Evolutionary conservation across 495 filamentous ascomycete species (phyloP), one percentile per base, ranked within the genome.

Genomic region (Pseudevernia furfuracea): DNA sequence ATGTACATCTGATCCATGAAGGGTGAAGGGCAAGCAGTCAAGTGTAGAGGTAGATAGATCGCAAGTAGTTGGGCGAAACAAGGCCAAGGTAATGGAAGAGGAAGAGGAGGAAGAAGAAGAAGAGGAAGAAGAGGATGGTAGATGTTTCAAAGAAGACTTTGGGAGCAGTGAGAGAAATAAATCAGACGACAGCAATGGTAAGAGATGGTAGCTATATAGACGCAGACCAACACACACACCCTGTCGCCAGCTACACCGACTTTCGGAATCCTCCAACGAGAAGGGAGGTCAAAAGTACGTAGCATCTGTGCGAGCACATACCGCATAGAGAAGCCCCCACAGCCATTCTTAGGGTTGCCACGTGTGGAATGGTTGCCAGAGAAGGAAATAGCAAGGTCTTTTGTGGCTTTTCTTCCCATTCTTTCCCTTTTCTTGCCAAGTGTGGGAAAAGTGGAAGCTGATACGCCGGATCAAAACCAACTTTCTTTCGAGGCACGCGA

Each of bases 1-100:
- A 58, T 48, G 53, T 67, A 67, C 34, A 67, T 39, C 19, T 61
- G 66, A 41, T 65, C 62, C 65, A 67, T 69, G 30, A 38, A 17
- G 38, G 41, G 34, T 58, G 43, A 28, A 19, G 32, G 56, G 57
- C 28, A 67, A 39, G 37, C 1, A 58, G 58, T 38, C 32, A 19
- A 17, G 30, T 41, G n/a, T 64, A 38, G 44, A 48, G 55, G 30
- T 39, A 23, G 15, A 28, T 44, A 62, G 56, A 39, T 41, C 38
- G 49, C 39, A 34, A n/a, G 38, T 14, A 41, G 55, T 63, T 30
- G 48, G 30, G 28, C 30, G 36, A 55, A 5, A 17, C 17, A 4
- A 34, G 14, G 52, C 3, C 4, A 10, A 28, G 46, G 49, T 6
- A 32, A 14, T 7, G 12, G 49, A 53, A 7, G 52, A 55, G 4